These are phyloP conservation scores for thale cress (Arabidopsis thaliana) DNA, from an alignment of 345 rosid species.

Conservation along the genomic window DNA sequence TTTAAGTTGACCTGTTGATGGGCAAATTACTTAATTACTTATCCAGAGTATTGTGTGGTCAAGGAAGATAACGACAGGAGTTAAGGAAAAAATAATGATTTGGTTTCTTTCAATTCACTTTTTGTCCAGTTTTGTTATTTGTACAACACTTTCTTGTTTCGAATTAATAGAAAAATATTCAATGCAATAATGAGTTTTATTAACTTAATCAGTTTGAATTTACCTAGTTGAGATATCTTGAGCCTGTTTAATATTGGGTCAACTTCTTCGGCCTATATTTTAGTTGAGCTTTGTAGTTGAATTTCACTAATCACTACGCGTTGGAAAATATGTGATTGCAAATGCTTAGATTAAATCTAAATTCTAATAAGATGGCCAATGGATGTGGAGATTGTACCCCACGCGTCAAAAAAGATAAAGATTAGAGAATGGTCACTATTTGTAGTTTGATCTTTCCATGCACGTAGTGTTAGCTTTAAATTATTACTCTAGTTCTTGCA, in stretches of 20 bases:
- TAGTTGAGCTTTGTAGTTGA: not conserved
- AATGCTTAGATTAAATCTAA: constrained; percentile 2
- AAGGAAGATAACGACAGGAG: not conserved
- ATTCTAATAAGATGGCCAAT: constrained; percentile 19
- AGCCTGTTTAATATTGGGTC: too few species aligned
- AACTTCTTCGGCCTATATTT: too few species aligned
- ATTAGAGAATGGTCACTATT: constrained; percentile 43
- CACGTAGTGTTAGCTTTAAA: constrained; percentile 46
- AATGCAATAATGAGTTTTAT: not conserved
- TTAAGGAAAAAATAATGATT: constrained; percentile 11
- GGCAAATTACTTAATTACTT: not conserved
- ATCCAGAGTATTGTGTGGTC: not conserved
- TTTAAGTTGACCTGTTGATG: not conserved
- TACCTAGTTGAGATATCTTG: not conserved
- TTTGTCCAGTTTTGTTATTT: not conserved
- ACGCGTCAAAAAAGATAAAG: constrained; percentile 32
- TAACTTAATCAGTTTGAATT: constrained; percentile 8
- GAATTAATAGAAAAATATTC: not conserved
- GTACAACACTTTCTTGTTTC: constrained; percentile 1
- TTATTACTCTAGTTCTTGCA: constrained; percentile 29
- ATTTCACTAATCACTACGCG: not conserved
- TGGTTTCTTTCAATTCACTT: not conserved
- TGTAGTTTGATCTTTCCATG: constrained; percentile 46
- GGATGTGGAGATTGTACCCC: constrained; percentile 15
- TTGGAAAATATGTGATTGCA: not conserved